Conservation (phyloP, 1,284 basidiomycete genomes). For the Xerocomus cyaneibrunnescens region DNA sequence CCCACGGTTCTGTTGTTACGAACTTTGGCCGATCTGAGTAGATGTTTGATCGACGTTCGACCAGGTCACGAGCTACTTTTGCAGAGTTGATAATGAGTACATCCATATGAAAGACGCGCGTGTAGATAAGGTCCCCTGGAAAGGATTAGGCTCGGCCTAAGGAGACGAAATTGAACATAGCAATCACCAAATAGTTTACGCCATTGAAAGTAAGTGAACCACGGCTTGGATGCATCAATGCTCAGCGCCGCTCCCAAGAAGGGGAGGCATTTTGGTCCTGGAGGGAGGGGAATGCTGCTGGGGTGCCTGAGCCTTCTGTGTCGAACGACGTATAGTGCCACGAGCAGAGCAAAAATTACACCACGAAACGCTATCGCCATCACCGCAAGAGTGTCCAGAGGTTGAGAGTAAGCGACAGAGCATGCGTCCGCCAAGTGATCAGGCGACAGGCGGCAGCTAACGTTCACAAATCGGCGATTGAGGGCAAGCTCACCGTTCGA, state of each 20-base stretch:
- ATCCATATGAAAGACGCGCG: conserved; percentile 24
- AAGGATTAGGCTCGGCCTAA: conserved; percentile 2
- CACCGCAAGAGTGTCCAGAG: neutral
- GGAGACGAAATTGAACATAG: neutral
- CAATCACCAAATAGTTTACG: conserved; percentile 23
- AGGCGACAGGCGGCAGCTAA: too few relatives aligned
- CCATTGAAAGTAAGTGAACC: conserved; percentile 30
- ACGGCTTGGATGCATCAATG: conserved; percentile 26
- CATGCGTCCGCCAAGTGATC: too few relatives aligned
- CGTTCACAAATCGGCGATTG: neutral
- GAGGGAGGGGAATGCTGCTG: conserved; percentile 18
- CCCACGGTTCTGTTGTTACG: conserved; percentile 21
- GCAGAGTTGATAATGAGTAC: conserved; percentile 27
- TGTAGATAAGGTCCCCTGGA: conserved; percentile 25
- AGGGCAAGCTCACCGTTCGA: neutral
- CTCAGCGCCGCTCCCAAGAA: conserved; percentile 22
- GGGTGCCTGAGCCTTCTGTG: neutral
- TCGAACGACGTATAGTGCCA: conserved; percentile 15
- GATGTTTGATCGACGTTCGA: conserved; percentile 26
- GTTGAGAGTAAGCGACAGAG: neutral
- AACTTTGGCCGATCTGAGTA: conserved; percentile 31
- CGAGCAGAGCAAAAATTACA: conserved; percentile 14
- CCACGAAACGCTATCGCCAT: conserved; percentile 10
- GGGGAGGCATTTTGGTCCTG: conserved; percentile 28
- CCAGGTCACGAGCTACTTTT: conserved; percentile 25